These are phyloP conservation scores for Solanum neorickii DNA, from an alignment of 257 asterid species.

Conservation along the genomic window DNA sequence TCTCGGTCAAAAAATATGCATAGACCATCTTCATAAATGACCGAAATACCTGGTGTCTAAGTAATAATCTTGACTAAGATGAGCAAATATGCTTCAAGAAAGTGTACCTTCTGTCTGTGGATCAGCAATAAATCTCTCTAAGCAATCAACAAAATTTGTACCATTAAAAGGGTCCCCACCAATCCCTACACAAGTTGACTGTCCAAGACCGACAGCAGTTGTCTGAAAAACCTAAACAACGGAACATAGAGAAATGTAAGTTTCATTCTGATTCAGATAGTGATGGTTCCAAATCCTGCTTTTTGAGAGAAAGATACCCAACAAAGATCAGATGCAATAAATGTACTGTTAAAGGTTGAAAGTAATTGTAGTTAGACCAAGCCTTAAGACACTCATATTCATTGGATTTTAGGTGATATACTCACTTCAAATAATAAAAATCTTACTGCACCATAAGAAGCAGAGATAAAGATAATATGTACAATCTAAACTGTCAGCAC, in stretches of 20 bases:
- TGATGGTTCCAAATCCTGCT: not conserved
- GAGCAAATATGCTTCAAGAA: not conserved
- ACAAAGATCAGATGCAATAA: not conserved
- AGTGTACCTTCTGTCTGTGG: slow-evolving; percentile 91
- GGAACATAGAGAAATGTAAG: not conserved
- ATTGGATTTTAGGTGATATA: not conserved
- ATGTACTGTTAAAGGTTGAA: not conserved
- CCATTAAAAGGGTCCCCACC: slow-evolving; percentile 99
- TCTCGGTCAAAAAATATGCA: not conserved
- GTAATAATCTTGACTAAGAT: not conserved
- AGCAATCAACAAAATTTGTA: slow-evolving; percentile 93
- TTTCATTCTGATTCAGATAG: not conserved
- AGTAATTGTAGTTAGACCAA: not conserved
- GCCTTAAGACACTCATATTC: not conserved
- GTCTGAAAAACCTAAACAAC: slow-evolving; percentile 81
- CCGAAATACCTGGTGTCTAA: not conserved
- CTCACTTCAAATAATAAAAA: not conserved
- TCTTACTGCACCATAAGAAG: slow-evolving; percentile 67
- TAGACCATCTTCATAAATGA: not conserved
- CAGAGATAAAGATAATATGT: not conserved
- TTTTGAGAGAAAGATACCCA: not conserved
- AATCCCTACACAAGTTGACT: slow-evolving; percentile 91
- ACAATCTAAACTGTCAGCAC: not conserved
- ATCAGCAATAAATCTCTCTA: slow-evolving; percentile 75
- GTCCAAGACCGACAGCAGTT: slow-evolving; percentile 98